Evolutionary conservation across 1,284 basidiomycete species (phyloP), one percentile per base, ranked within the genome.

Genomic region (Cryptococcus hybrid): DNA sequence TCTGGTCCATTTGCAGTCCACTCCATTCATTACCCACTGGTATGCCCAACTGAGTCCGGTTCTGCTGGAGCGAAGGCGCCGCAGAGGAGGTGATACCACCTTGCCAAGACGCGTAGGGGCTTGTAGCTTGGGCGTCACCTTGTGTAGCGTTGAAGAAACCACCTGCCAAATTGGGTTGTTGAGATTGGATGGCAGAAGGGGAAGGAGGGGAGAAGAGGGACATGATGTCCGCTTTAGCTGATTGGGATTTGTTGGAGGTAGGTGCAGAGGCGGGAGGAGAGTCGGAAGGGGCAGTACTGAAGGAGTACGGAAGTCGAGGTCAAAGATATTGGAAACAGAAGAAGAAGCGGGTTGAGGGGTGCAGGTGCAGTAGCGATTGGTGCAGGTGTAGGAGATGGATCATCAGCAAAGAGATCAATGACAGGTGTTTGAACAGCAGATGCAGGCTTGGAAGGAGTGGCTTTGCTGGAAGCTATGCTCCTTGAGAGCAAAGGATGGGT

Each of bases 291-390:
- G 68, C 54, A 2, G 65, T 58, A 70, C 60, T 0, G 75, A 63
- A 0, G 77, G 78, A 7, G 77, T 64, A 51, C 70, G 66, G 68
- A 79, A 79, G 61, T 79, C 78, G 44, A 79, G 74, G 58, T 79
- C 78, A 56, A 79, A 79, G 54, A 79, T 57, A 3, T 62, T 69
- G 56, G 69, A 72, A 38, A 66, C 66, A 5, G 63, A 51, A 48
- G 51, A 54, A 57, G 47, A 13, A 13, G 68, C 51, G 11, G 62
- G 35, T 8, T 67, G 55, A 3, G 59, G 59, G 69, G 42, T 1
- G 64, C 58, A 0, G 70, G 57, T 4, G 47, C 43, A 1, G 60
- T 49, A 8, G 67, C 56, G 1, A 64, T 52, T 7, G 71, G 50
- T 3, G 66, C 49, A 35, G 55, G 51, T 30, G 47, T 55, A 2